These are phyloP conservation scores for Vigna trinervia DNA, from an alignment of 306 rosid species.

Conservation along the genomic window DNA sequence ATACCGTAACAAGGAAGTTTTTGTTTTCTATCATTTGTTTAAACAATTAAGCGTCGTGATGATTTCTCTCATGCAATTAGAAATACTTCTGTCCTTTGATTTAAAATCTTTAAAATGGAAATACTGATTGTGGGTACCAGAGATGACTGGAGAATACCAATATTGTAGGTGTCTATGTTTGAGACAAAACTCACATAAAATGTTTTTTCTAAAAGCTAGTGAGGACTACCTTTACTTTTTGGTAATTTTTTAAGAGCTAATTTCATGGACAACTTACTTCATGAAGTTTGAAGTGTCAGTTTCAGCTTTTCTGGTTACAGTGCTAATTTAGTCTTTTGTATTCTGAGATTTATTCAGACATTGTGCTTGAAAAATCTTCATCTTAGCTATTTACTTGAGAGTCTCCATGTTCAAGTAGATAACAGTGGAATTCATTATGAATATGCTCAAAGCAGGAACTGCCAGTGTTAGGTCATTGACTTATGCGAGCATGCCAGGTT, in stretches of 20 bases:
- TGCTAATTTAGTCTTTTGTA: neutral
- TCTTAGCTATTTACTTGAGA: neutral
- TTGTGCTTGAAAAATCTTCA: neutral
- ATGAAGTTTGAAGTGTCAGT: neutral
- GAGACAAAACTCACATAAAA: neutral
- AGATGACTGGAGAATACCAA: neutral
- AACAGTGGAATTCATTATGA: constrained; percentile 24
- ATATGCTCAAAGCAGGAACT: constrained; percentile 49
- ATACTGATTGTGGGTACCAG: neutral
- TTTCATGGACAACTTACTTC: neutral
- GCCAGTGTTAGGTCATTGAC: constrained; percentile 40
- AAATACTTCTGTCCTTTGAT: neutral
- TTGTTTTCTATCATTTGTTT: neutral
- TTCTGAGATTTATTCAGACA: neutral
- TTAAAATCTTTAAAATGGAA: neutral
- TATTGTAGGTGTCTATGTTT: neutral
- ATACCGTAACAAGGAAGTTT: neutral
- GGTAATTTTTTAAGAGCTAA: neutral
- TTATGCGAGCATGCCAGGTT: constrained; percentile 56
- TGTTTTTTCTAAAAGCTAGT: neutral
- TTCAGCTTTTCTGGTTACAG: neutral
- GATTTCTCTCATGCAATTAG: neutral
- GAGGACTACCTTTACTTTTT: neutral
- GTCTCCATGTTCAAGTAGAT: neutral
- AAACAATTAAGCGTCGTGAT: neutral